phyloP scores from a whole-genome alignment of 495 filamentous ascomycete genomes.

The Talaromyces liani region DNA sequence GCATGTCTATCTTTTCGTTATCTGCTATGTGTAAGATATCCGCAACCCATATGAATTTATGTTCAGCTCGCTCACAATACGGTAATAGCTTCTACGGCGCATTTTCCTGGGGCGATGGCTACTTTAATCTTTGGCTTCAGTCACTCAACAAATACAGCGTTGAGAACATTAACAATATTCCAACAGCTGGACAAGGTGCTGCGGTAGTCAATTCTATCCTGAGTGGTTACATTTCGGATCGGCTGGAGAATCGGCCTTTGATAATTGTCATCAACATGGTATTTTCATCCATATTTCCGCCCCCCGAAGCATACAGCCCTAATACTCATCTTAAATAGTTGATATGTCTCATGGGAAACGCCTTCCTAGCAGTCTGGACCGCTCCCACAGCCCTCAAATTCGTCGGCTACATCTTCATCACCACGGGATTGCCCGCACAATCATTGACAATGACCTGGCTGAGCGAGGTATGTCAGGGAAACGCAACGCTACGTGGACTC shows the following conservation, averaged over 20 bases:
- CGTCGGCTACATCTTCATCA: conserved; percentile 3
- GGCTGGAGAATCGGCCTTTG: not conserved
- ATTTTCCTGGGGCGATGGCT: conserved; percentile 2
- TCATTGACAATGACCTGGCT: not conserved
- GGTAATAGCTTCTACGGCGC: not conserved
- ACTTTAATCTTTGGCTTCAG: not conserved
- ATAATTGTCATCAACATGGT: not conserved
- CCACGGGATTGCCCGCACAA: not conserved
- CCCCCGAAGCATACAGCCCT: not conserved
- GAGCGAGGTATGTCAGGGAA: not conserved
- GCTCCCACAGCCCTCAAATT: conserved; percentile 1
- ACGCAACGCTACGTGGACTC: not conserved
- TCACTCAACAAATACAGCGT: not conserved
- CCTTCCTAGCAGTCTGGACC: not conserved
- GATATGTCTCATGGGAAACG: not conserved
- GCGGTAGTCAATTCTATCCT: not conserved
- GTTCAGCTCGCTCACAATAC: not conserved
- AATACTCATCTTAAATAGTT: not conserved
- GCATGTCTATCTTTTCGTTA: not conserved
- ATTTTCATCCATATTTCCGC: not conserved
- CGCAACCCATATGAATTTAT: not conserved
- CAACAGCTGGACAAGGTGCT: not conserved
- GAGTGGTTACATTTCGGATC: not conserved
- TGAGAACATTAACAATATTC: not conserved
- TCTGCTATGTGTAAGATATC: not conserved